These are phyloP conservation scores for Rhodotorula taiwanensis DNA, from an alignment of 768 basidiomycete genomes.

Conservation along the genomic window DNA sequence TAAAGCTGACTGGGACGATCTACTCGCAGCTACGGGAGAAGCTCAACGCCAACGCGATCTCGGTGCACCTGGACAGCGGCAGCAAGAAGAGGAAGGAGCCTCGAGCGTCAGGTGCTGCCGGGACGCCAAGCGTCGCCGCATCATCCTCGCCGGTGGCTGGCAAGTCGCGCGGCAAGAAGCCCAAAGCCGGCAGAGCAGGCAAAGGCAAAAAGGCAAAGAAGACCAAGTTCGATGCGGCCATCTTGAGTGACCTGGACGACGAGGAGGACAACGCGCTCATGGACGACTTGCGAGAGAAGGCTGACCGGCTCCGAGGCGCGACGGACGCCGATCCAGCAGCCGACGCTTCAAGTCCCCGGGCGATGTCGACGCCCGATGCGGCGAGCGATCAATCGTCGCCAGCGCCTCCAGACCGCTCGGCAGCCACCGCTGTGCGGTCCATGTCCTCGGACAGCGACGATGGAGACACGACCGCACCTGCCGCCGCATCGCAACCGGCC, in stretches of 20 bases:
- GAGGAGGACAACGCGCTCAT: conserved; percentile 21
- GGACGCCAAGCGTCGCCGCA: not conserved
- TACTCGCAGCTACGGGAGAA: conserved; percentile 14
- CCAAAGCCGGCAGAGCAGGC: not conserved
- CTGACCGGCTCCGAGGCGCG: not conserved
- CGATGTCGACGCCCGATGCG: not conserved
- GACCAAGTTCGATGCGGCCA: conserved; percentile 10
- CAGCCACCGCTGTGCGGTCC: not conserved
- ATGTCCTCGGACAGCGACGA: not conserved
- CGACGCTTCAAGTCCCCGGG: not conserved
- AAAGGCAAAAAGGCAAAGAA: conserved; percentile 12
- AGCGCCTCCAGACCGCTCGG: conserved; percentile 9
- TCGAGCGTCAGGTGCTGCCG: not conserved
- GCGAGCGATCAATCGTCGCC: conserved; percentile 13
- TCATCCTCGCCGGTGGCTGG: not conserved
- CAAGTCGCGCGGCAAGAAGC: not conserved
- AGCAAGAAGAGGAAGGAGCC: conserved; percentile 14
- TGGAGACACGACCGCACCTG: conserved; percentile 2
- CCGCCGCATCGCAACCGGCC: conserved; percentile 12
- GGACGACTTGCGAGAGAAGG: not conserved
- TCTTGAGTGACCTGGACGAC: conserved; percentile 22
- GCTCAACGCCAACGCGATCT: conserved; percentile 16
- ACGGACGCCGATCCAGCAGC: not conserved
- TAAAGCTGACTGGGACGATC: not conserved
- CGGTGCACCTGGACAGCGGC: conserved; percentile 2